These are phyloP conservation scores for Colletotrichum lindemuthianum DNA, from an alignment of 2,329 filamentous ascomycete genomes.

Conservation along the genomic window DNA sequence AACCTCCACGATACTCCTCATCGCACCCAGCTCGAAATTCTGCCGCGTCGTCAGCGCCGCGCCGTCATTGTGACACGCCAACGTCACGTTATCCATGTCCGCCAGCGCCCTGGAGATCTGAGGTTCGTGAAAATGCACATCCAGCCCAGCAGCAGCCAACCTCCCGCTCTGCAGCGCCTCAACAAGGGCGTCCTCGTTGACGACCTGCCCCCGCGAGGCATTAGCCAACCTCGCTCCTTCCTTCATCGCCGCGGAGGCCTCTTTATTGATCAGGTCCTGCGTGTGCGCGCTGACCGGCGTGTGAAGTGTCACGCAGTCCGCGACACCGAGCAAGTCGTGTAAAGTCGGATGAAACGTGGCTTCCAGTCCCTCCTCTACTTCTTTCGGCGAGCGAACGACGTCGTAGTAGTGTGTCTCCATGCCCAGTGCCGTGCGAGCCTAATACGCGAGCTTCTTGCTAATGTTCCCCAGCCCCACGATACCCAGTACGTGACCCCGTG, in stretches of 20 bases:
- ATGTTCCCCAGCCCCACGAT: conserved; percentile 64
- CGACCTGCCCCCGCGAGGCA: conserved; percentile 60
- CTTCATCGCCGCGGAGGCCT: conserved; percentile 57
- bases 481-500: conserved; percentile 57
- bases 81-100: conserved; percentile 50
- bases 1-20: conserved; percentile 47
- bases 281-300: conserved; percentile 44
- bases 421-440: conserved; percentile 54
- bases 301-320: conserved; percentile 49
- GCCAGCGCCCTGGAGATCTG: conserved; percentile 51
- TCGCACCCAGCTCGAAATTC: conserved; percentile 51
- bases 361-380: conserved; percentile 43
- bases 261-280: conserved; percentile 40
- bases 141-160: conserved; percentile 58
- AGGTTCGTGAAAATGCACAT: conserved; percentile 66
- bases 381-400: conserved; percentile 40
- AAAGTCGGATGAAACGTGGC: conserved; percentile 44
- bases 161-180: conserved; percentile 56
- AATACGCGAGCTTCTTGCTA: conserved; percentile 57
- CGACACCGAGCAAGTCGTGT: conserved; percentile 40
- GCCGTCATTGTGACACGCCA: conserved; percentile 51
- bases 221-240: conserved; percentile 59
- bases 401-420: conserved; percentile 67
- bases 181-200: conserved; percentile 62
- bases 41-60: conserved; percentile 50